phyloP scores from a whole-genome alignment of 805 yeast species.

The Ogataea angusta region DNA sequence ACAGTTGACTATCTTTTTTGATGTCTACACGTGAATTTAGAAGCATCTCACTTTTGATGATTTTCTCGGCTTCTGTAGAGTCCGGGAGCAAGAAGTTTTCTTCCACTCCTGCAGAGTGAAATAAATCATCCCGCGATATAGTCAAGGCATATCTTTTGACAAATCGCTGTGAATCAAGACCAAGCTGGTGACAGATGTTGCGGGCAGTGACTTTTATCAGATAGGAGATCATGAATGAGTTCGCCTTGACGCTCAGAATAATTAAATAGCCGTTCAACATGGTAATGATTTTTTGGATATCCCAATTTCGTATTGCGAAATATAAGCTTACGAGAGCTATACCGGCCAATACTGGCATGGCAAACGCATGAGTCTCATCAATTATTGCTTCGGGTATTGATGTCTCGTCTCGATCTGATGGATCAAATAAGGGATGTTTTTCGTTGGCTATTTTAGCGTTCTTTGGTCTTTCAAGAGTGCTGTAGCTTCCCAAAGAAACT shows the following conservation, averaged over 20 bases:
- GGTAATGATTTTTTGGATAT: conserved; percentile 30
- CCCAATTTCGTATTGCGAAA: conserved; percentile 34
- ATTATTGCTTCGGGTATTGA: conserved; percentile 14
- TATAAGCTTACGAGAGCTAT: conserved; percentile 37
- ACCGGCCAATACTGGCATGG: conserved; percentile 46
- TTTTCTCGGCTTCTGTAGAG: conserved; percentile 29
- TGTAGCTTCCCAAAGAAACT: conserved; percentile 34
- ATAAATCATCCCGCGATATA: conserved; percentile 36
- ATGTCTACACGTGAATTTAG: conserved; percentile 22
- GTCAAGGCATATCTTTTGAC: conserved; percentile 40
- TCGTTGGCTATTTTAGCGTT: conserved; percentile 34
- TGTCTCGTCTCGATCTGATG: conserved; percentile 35
- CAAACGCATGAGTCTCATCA: conserved; percentile 33
- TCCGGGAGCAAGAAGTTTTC: conserved; percentile 32
- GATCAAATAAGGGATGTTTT: conserved; percentile 40
- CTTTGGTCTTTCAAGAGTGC: conserved; percentile 31
- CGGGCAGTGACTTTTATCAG: conserved; percentile 29
- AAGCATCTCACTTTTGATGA: conserved; percentile 28
- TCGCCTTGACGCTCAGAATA: conserved; percentile 34
- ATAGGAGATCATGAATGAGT: conserved; percentile 30
- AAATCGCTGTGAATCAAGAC: conserved; percentile 26
- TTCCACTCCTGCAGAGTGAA: conserved; percentile 39
- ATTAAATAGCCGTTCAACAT: conserved; percentile 37
- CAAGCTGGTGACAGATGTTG: conserved; percentile 26
- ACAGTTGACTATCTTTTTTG: conserved; percentile 30